Conservation (phyloP, 2,329 filamentous ascomycete genomes). For the Xylaria sp. region DNA sequence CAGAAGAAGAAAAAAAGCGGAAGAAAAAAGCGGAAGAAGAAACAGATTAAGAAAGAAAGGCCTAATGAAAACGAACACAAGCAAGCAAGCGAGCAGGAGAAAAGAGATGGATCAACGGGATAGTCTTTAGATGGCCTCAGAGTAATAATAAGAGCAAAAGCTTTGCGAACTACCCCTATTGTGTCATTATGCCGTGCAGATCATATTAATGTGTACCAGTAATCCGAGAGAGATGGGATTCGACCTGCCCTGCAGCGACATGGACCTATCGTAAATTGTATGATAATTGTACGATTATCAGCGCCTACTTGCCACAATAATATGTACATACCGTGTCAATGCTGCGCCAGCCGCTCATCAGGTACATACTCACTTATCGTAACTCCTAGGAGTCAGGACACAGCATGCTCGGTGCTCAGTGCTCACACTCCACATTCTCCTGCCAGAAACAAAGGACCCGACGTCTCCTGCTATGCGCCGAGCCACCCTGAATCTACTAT, state of each 20-base stretch:
- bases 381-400: background rate
- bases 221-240: background rate
- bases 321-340: background rate
- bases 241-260: background rate
- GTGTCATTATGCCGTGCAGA: background rate
- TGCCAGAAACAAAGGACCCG: conserved; percentile 1
- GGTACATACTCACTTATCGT: background rate
- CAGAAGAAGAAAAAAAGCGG: background rate
- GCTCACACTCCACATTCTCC: background rate
- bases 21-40: background rate
- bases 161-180: background rate
- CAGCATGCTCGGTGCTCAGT: background rate
- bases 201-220: background rate
- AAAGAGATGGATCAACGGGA: background rate
- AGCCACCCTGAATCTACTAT: conserved; percentile 13
- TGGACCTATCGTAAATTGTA: background rate
- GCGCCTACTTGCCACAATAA: too few relatives aligned
- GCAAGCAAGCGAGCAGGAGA: background rate
- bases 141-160: conserved; percentile 14
- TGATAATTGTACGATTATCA: too few relatives aligned
- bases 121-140: conserved; percentile 1
- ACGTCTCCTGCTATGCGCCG: conserved; percentile 12
- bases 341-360: background rate
- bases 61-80: background rate
- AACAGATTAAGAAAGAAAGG: too few relatives aligned